Evolutionary conservation across 2,329 filamentous ascomycete genomes (phyloP), one percentile per base, ranked within the genome.

Genomic region (Triangularia setosa): DNA sequence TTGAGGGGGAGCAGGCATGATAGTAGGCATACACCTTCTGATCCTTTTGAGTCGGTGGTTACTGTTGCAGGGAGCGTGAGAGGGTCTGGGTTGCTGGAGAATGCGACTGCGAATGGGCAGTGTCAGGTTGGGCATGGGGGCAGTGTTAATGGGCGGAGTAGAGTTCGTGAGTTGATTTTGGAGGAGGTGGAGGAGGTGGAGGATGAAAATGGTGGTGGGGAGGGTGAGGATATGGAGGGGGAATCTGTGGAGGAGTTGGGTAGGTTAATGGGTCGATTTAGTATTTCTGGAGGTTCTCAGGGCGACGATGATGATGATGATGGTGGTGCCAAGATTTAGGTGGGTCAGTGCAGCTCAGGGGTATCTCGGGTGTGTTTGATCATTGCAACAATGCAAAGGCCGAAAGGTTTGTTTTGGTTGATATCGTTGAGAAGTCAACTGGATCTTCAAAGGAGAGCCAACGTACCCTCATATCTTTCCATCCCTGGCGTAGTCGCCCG

Each of bases 11-110:
- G 64, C 2, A 57, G 9, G 1, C 63, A 67, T 14, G 70, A 72
- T 27, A 70, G 68, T 21, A 35, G 66, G 25, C 64, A 66, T 16
- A 69, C 64, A 24, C 65, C 69, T 30, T 44, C 61, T 8, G 62
- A 69, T 44, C 64, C 66, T 44, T 16, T 67, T 24, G 11, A 52
- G 33, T 65, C 55, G 14, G 27, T 40, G 27, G 60, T 21, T 23
- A 68, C 66, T 3, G 35, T 18, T 9, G 28, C 9, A 1, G 56
- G 56, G 8, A 28, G 54, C 5, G 25, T 58, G 24, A 18, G 40
- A 18, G 40, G 40, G 5, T 14, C 2, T 6, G 40, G n/a, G n/a
- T 9, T 48, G 40, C 8, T n/a, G 2, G 40, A 48, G n/a, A 9
- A 33, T 21, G 24, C 28, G n/a, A 23, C 33, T 23, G 44, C 9